Percentiles rank a stretch among this genome's conserved stretches.
phyloP scores from a whole-genome alignment of 129 eudicot genomes.

The Lonicera japonica region DNA sequence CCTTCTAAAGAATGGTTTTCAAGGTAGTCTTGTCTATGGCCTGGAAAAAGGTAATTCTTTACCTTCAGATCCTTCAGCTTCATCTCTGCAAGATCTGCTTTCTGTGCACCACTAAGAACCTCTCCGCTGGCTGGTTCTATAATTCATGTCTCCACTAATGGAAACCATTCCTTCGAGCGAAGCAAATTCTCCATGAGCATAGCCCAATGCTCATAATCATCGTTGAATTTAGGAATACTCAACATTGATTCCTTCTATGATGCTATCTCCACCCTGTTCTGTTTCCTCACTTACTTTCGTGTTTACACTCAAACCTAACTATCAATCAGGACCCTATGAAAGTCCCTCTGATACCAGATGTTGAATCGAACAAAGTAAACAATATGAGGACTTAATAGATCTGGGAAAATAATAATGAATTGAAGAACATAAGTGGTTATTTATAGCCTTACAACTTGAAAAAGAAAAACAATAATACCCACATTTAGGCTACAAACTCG shows the following conservation, averaged over 20 bases:
- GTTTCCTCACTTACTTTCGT: neutral
- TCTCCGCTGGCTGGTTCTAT: neutral
- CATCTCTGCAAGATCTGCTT: neutral
- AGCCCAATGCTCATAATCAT: neutral
- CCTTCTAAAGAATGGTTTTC: neutral
- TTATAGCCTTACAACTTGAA: no score
- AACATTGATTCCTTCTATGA: neutral
- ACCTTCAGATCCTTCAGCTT: no score
- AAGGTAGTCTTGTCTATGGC: neutral
- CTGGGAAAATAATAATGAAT: no score
- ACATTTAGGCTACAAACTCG: no score
- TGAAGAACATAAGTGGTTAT: no score
- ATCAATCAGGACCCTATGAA: no score
- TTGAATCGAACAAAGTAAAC: no score
- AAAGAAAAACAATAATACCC: no score
- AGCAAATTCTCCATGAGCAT: no score
- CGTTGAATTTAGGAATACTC: neutral
- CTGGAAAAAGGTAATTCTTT: no score
- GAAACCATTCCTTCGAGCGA: neutral
- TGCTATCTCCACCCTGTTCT: neutral
- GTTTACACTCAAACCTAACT: neutral
- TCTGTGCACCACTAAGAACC: neutral
- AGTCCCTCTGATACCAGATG: neutral
- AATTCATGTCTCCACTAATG: neutral
- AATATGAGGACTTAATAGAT: no score